Evolutionary conservation across 805 yeast genomes (phyloP).

Genomic region (Phaffomyces opuntiae): DNA sequence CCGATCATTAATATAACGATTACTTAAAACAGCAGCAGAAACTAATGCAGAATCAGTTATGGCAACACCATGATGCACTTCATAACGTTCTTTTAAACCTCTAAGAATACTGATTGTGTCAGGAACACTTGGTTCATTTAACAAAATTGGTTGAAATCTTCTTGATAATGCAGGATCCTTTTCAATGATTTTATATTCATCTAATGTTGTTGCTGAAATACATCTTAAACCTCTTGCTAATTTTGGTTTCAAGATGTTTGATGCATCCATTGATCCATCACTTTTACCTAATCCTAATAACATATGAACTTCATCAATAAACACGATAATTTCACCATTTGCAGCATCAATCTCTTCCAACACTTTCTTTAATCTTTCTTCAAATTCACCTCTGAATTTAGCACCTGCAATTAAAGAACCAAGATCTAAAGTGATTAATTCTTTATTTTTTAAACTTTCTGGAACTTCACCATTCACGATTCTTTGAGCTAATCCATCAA

Average conservation of each 20-base stretch:
- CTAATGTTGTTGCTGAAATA: constrained; percentile 94
- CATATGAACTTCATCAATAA: constrained; percentile 88
- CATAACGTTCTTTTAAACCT: constrained; percentile 90
- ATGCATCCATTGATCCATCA: constrained; percentile 94
- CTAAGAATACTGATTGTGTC: constrained; percentile 89
- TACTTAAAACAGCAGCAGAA: constrained; percentile 85
- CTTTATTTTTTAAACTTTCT: constrained; percentile 83
- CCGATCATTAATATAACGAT: constrained; percentile 86
- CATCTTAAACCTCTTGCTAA: constrained; percentile 91
- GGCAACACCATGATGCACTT: constrained; percentile 96
- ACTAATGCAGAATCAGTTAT: constrained; percentile 89
- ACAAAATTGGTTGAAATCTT: constrained; percentile 82
- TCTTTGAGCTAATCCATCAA: constrained; percentile 95
- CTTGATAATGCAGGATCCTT: constrained; percentile 95
- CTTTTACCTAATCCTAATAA: constrained; percentile 86
- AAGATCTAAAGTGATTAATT: constrained; percentile 75
- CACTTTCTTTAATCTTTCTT: constrained; percentile 76
- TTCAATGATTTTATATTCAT: constrained; percentile 91
- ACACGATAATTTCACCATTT: constrained; percentile 68
- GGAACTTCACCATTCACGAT: constrained; percentile 91
- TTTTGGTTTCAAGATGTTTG: constrained; percentile 88
- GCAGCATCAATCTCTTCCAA: constrained; percentile 78
- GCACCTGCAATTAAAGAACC: constrained; percentile 93
- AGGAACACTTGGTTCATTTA: constrained; percentile 83
- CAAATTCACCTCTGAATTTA: constrained; percentile 93